A percentile compares a stretch with the other conserved stretches of the same genome.
phyloP scores from a whole-genome alignment of 176 grass and related monocot species.

The Avena eriantha region DNA sequence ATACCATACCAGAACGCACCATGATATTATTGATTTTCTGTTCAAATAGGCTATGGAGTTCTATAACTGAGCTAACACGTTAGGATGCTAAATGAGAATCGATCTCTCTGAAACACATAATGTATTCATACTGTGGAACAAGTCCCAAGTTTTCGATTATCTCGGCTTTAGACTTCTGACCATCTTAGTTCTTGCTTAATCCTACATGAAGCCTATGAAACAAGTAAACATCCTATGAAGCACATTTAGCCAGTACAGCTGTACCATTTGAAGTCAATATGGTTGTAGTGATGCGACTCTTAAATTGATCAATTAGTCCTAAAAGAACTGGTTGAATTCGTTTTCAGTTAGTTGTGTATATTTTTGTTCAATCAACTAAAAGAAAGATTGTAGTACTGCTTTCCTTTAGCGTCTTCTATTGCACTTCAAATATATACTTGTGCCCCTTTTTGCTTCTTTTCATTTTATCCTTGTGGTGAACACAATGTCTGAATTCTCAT shows the following conservation, averaged over 20 bases:
- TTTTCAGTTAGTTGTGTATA: background rate
- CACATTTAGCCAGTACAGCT: background rate
- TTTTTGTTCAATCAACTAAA: background rate
- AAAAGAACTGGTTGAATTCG: background rate
- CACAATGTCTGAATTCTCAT: conserved; percentile 14
- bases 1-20: background rate
- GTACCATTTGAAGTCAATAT: background rate
- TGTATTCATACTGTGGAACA: background rate
- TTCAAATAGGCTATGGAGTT: background rate
- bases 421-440: background rate
- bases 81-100: conserved; percentile 2
- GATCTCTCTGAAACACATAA: background rate
- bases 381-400: background rate
- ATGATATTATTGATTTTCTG: background rate
- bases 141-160: background rate
- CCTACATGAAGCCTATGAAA: background rate
- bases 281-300: background rate
- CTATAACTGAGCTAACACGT: background rate
- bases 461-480: conserved; percentile 12
- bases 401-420: conserved; percentile 13
- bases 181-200: conserved; percentile 27
- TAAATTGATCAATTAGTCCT: background rate
- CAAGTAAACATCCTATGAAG: background rate
- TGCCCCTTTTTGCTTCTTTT: background rate
- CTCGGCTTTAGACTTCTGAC: background rate